Percentiles rank a stretch among this genome's conserved stretches.
phyloP scores from a whole-genome alignment of 768 basidiomycete species.

The Mrakia hoshinonis region DNA sequence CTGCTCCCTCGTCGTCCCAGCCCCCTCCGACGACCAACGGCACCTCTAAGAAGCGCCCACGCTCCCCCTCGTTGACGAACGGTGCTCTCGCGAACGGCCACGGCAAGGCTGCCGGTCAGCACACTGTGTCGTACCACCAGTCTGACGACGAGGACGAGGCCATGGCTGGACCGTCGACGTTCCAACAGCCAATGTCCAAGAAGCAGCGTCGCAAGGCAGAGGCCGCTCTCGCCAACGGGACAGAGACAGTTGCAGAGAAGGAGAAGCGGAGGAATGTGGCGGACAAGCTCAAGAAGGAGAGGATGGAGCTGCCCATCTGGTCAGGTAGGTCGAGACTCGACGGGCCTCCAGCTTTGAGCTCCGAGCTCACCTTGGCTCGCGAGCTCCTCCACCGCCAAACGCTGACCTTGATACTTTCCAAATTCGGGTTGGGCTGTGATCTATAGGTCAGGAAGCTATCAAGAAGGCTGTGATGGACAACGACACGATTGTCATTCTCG shows the following conservation, averaged over 20 bases:
- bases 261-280: neutral
- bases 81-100: neutral
- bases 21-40: neutral
- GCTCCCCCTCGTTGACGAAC: neutral
- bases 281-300: constrained; percentile 1
- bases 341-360: neutral
- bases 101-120: neutral
- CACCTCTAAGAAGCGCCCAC: neutral
- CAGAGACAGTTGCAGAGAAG: neutral
- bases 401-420: neutral
- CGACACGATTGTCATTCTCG: constrained; percentile 29
- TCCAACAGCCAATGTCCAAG: neutral
- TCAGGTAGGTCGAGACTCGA: constrained; percentile 48
- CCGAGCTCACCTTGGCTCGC: neutral
- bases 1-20: neutral
- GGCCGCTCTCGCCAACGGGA: constrained; percentile 3
- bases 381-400: neutral
- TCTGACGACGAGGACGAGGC: constrained; percentile 13
- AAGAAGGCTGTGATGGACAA: constrained; percentile 52
- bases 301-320: constrained; percentile 63
- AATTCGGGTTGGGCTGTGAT: neutral
- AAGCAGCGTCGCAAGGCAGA: neutral
- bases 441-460: constrained; percentile 62
- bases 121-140: constrained; percentile 8
- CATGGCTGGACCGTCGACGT: neutral